phyloP scores from a whole-genome alignment of 305 asterid genomes.

The Fraxinus xanthoxyloides region DNA sequence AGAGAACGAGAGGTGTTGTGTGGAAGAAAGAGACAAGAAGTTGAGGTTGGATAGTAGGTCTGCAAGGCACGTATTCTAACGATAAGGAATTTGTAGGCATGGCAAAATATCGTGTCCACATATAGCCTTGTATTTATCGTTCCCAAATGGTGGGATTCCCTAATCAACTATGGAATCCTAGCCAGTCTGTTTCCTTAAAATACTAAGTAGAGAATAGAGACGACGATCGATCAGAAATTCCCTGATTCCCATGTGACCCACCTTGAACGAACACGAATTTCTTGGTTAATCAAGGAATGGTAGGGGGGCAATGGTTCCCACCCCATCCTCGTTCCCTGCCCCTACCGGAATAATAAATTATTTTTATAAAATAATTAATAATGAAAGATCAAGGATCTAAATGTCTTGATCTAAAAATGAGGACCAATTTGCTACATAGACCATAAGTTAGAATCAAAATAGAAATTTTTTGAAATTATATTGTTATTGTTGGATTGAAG shows the following conservation, averaged over 20 bases:
- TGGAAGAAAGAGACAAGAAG: neutral
- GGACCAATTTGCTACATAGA: neutral
- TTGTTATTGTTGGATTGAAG: neutral
- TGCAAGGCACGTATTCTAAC: neutral
- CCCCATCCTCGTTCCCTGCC: neutral
- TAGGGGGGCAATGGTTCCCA: neutral
- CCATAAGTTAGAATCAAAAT: neutral
- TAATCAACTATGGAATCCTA: neutral
- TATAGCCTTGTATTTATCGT: neutral
- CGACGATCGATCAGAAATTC: neutral
- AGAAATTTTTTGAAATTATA: neutral
- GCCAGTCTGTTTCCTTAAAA: neutral
- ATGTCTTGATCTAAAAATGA: neutral
- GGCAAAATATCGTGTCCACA: neutral
- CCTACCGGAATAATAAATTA: neutral
- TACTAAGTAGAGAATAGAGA: neutral
- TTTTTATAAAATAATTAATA: neutral
- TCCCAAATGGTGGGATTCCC: neutral
- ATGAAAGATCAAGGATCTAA: neutral
- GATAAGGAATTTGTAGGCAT: neutral
- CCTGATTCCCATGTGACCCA: neutral
- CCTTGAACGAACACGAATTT: neutral
- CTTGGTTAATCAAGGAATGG: neutral
- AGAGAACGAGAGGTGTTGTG: neutral
- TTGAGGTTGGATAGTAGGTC: neutral